Evolutionary conservation across 2,329 filamentous ascomycete species (phyloP), one percentile per base, ranked within the genome.

Genomic region (Fusarium sp.): DNA sequence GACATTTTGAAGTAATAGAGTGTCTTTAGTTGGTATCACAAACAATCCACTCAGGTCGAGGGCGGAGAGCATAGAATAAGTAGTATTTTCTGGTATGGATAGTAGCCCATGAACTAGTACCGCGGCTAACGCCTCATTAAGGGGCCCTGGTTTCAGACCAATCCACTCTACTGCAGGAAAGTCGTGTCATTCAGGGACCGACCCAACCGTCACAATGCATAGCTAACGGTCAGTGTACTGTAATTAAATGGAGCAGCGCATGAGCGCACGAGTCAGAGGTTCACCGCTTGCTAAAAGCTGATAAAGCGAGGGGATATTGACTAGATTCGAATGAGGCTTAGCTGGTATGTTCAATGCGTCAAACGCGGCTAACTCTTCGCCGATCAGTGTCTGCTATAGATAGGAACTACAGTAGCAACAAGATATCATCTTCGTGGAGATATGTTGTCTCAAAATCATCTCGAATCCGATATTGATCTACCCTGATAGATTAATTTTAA

Each of bases 241-340:
- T 14, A 42, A 10, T 37, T 13, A 18, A 37, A 39, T 39, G 37
- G 37, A 39, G 37, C 8, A 21, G 10, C 25, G 20, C 25, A 15
- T 35, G 15, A 15, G 7, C 3, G n/a, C 15, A n/a, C 33, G 48
- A 45, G 49, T 23, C 27, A 45, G 37, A 11, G 18, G 21, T 23
- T 31, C 21, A 17, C 8, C 14, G 39, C 21, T 41, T 41, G 39
- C 23, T 25, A 25, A 40, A 25, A 15, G 21, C 6, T 8, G 33
- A 39, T 29, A 29, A 45, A 33, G 18, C 20, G 15, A 35, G 33
- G 39, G 42, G 27, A 23, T n/a, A 33, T 45, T 45, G 17, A 1
- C 39, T 52, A 52, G 37, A 17, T 52, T 45, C 43, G 6, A 45
- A 45, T 18, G 13, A 21, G 18, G 18, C 8, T 20, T 52, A 52